A percentile compares a stretch with the other conserved stretches of the same genome.
These are phyloP conservation scores for Epichloe bromicola DNA, from an alignment of 2,329 filamentous ascomycete genomes.

Conservation along the genomic window DNA sequence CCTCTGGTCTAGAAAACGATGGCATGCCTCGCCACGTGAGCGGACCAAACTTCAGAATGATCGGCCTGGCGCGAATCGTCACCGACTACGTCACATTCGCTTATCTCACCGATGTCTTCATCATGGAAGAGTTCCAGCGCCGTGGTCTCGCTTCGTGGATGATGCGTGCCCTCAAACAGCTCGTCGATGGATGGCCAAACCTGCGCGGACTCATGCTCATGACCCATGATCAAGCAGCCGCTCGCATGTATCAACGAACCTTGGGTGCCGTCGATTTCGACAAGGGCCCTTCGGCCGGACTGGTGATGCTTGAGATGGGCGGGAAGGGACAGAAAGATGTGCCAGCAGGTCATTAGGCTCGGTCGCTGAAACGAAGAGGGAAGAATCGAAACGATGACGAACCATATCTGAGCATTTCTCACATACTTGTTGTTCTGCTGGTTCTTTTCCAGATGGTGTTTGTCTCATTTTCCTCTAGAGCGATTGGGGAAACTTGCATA, in stretches of 20 bases:
- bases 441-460: not conserved
- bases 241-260: conserved; percentile 33
- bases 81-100: conserved; percentile 58
- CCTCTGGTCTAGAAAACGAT: conserved; percentile 16
- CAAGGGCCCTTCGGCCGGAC: conserved; percentile 26
- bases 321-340: conserved; percentile 23
- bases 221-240: conserved; percentile 27
- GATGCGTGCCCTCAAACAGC: conserved; percentile 45
- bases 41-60: conserved; percentile 21
- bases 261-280: conserved; percentile 32
- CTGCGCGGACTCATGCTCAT: conserved; percentile 48
- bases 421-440: not conserved
- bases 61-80: conserved; percentile 40
- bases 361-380: not conserved
- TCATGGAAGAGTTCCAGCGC: conserved; percentile 45
- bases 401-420: not conserved
- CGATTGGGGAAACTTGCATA: not conserved
- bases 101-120: conserved; percentile 56
- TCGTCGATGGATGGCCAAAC: conserved; percentile 40
- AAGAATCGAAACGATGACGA: conserved; percentile 1
- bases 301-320: conserved; percentile 29
- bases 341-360: conserved; percentile 17
- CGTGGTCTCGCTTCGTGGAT: conserved; percentile 53
- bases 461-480: not conserved
- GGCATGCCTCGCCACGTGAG: conserved; percentile 17